phyloP scores from a whole-genome alignment of 2,329 filamentous ascomycete species.

The Fusarium sp. region DNA sequence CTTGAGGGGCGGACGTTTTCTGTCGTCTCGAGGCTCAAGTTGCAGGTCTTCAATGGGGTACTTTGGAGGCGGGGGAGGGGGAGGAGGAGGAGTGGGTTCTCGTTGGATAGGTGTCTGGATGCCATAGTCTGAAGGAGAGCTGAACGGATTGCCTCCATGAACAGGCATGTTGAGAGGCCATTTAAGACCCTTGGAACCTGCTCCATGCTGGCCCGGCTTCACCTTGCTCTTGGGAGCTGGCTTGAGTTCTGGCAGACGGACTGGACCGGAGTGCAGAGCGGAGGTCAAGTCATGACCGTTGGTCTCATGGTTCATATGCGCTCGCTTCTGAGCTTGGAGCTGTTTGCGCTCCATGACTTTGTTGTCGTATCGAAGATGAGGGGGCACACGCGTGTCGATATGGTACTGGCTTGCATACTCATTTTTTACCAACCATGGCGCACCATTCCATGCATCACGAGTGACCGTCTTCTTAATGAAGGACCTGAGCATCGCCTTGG shows the following conservation, averaged over 20 bases:
- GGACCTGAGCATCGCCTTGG: slow-evolving; percentile 90
- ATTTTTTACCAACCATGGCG: slow-evolving; percentile 93
- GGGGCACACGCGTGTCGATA: slow-evolving; percentile 87
- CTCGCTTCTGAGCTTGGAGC: slow-evolving; percentile 73
- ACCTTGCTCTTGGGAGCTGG: slow-evolving; percentile 76
- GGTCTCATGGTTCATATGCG: slow-evolving; percentile 57
- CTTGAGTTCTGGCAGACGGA: slow-evolving; percentile 77
- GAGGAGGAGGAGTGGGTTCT: slow-evolving; percentile 64
- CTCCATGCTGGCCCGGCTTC: slow-evolving; percentile 56
- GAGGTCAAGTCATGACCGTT: slow-evolving; percentile 53
- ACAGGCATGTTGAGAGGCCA: slow-evolving; percentile 48
- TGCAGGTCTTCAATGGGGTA: slow-evolving; percentile 97
- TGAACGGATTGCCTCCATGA: slow-evolving; percentile 59
- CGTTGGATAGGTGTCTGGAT: slow-evolving; percentile 46
- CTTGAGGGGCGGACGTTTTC: slow-evolving; percentile 78
- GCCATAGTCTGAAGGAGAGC: slow-evolving; percentile 57
- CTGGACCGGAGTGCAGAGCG: slow-evolving; percentile 56
- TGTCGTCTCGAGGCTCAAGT: slow-evolving; percentile 73
- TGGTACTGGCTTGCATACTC: slow-evolving; percentile 85
- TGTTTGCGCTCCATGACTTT: slow-evolving; percentile 83
- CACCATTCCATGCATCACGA: slow-evolving; percentile 92
- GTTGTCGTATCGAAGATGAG: slow-evolving; percentile 82
- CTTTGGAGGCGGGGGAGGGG: slow-evolving; percentile 81
- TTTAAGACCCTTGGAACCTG: slow-evolving; percentile 58
- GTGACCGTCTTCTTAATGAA: slow-evolving; percentile 97